phyloP scores from a whole-genome alignment of 768 basidiomycete species.

The Lactarius quietus region DNA sequence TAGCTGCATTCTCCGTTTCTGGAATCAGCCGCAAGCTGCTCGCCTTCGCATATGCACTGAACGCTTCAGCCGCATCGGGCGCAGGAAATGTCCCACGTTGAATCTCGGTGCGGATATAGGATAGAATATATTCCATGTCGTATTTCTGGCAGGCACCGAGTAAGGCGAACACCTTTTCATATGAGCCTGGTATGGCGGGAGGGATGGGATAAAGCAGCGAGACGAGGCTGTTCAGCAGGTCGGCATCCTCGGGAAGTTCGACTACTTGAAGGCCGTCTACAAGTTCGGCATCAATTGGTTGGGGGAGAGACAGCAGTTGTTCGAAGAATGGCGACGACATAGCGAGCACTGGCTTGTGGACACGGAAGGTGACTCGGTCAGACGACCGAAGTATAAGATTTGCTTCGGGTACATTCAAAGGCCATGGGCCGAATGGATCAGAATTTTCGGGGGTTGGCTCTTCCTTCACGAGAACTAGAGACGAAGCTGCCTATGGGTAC shows the following conservation, averaged over 20 bases:
- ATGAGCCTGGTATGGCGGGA: neutral
- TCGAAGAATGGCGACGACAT: neutral
- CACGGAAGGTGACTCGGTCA: neutral
- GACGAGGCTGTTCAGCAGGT: neutral
- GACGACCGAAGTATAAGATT: neutral
- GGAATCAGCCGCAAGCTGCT: neutral
- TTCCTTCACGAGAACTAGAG: neutral
- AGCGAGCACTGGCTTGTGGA: neutral
- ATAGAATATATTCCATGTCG: too few species aligned
- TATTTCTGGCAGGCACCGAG: too few species aligned
- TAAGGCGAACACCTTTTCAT: too few species aligned
- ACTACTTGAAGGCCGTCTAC: too few species aligned
- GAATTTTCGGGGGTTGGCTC: neutral
- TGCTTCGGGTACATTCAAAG: neutral
- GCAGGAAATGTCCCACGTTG: too few species aligned
- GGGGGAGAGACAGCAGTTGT: neutral
- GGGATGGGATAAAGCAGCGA: slow-evolving; percentile 4
- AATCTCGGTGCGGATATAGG: too few species aligned
- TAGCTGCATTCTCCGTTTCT: neutral
- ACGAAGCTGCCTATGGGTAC: neutral
- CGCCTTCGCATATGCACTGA: too few species aligned
- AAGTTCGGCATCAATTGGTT: neutral
- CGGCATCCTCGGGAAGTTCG: too few species aligned
- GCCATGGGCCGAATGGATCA: neutral
- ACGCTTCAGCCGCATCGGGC: too few species aligned